Evolutionary conservation across 495 filamentous ascomycete genomes (phyloP), one percentile per base, ranked within the genome.

Genomic region (Hypoxylon trugodes): DNA sequence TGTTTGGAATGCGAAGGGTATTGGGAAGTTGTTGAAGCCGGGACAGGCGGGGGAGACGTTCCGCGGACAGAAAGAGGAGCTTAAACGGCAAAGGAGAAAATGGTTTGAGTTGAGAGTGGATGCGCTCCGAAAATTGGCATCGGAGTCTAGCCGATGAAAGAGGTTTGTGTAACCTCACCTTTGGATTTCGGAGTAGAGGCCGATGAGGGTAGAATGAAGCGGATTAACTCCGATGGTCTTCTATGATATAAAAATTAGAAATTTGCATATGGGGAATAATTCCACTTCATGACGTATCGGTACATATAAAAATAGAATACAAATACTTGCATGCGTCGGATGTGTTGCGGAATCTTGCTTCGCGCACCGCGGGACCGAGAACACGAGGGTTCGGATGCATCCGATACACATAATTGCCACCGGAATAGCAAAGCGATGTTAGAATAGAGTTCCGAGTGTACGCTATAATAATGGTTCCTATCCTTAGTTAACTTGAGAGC

Each of bases 391-490:
- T 13, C 7, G 9, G 24, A 3, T 10, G 35, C 8, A 49, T 36
- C n/a, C n/a, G n/a, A n/a, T n/a, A n/a, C n/a, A n/a, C n/a, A 48
- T 48, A 28, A 48, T 28, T n/a, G 45, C 45, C 45, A 48, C 26
- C 45, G 13, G 15, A 10, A 6, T 40, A 40, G 18, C 13, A 5
- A 36, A 36, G n/a, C n/a, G 35, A 54, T 13, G 49, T 61, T 49
- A 26, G 26, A 61, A 35, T 25, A 48, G 24, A 25, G 49, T 54
- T 49, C 24, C 16, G 33, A 33, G 18, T 19, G 24, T 25, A 40
- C 16, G 35, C 28, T 25, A 48, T 18, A 32, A 25, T 28, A 13
- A 10, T 33, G 45, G 10, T 21, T 12, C 21, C 41, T 16, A 54
- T 16, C 33, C 42, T n/a, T 36, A 49, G 16, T 8, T 18, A 42